Conservation (phyloP, 441 rosid species). For the Cnidoscolus chayamansa region DNA sequence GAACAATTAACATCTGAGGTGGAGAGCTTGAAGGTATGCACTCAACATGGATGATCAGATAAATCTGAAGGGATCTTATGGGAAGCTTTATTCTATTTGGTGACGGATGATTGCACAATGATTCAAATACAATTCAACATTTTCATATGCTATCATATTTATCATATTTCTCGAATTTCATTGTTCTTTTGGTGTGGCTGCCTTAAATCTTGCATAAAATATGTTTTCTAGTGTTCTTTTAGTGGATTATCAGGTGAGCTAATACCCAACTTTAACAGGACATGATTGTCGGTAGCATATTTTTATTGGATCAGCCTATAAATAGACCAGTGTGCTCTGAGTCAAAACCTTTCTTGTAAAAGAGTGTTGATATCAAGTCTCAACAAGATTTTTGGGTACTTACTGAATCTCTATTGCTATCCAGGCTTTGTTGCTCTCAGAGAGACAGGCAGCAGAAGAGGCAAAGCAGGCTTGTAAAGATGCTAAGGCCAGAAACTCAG, state of each 20-base stretch:
- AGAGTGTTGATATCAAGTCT: background rate
- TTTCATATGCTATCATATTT: background rate
- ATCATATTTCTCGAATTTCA: background rate
- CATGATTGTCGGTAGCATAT: background rate
- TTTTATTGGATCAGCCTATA: background rate
- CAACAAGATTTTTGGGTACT: conserved; percentile 9
- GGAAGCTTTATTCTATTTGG: background rate
- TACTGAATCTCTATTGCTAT: conserved; percentile 25
- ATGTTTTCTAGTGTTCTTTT: background rate
- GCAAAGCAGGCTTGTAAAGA: conserved; percentile 54
- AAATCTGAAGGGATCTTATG: background rate
- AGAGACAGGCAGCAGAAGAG: conserved; percentile 63
- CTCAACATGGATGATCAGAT: conserved; percentile 11
- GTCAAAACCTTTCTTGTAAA: background rate
- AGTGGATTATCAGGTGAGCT: background rate
- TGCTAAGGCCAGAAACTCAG: conserved; percentile 68
- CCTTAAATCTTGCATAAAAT: conserved; percentile 11
- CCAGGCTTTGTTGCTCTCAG: conserved; percentile 71
- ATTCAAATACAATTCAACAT: background rate
- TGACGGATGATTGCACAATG: background rate
- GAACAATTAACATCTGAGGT: conserved; percentile 62
- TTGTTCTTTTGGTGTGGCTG: background rate
- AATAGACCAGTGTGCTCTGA: background rate
- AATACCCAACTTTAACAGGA: background rate
- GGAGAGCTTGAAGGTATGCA: conserved; percentile 77